Evolutionary conservation across 1,139 yeast genomes (phyloP).

Genomic region (Yamadazyma diospyri): DNA sequence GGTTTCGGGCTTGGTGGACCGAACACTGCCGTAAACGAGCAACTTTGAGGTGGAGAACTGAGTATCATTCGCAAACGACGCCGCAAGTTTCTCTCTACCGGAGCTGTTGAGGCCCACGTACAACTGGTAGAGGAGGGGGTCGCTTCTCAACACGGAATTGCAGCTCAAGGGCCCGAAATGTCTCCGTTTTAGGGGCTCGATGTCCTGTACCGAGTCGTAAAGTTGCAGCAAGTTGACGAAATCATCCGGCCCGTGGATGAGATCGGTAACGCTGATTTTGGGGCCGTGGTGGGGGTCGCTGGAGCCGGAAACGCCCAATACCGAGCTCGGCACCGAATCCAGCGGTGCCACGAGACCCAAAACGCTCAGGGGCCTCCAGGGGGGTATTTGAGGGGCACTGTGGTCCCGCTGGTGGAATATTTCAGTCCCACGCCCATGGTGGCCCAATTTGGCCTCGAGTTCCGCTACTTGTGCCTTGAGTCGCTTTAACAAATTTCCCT

Average conservation of each 20-base stretch:
- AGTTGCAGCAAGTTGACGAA: slow-evolving; percentile 4
- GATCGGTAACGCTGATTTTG: slow-evolving; percentile 1
- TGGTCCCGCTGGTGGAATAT: background rate
- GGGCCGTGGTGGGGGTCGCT: background rate
- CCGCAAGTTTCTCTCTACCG: slow-evolving; percentile 7
- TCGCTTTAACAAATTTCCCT: slow-evolving; percentile 4
- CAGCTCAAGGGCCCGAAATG: slow-evolving; percentile 37
- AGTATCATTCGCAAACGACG: slow-evolving; percentile 5
- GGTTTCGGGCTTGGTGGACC: slow-evolving; percentile 2
- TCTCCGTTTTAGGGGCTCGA: slow-evolving; percentile 11
- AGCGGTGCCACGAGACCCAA: background rate
- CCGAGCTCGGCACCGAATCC: background rate
- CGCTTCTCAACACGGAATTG: slow-evolving; percentile 27
- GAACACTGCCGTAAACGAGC: slow-evolving; percentile 2
- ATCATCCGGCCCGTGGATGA: slow-evolving; percentile 5
- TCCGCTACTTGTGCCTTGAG: slow-evolving; percentile 5
- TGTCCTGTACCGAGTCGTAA: slow-evolving; percentile 4
- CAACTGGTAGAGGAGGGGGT: slow-evolving; percentile 17
- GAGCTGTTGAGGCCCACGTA: slow-evolving; percentile 9
- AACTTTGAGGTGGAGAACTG: slow-evolving; percentile 2
- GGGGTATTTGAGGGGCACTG: background rate
- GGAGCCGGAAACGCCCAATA: background rate
- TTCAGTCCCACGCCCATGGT: background rate
- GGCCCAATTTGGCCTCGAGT: slow-evolving; percentile 4
- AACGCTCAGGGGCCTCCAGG: no score